phyloP scores from a whole-genome alignment of 805 yeast genomes.

The Tetrapisispora fleetii region DNA sequence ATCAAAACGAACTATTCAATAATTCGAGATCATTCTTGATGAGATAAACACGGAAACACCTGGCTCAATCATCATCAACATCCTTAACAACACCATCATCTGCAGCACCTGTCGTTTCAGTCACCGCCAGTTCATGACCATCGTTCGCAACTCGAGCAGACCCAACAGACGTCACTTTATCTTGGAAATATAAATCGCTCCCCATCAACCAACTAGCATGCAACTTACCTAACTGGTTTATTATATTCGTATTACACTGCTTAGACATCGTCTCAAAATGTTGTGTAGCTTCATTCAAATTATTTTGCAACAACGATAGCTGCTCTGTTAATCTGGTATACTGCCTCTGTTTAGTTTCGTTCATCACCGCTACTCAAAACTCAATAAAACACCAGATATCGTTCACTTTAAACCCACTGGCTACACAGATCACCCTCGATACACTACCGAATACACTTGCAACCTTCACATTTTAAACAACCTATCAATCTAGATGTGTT shows the following conservation, averaged over 20 bases:
- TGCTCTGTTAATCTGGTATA: slow-evolving; percentile 26
- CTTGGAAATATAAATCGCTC: slow-evolving; percentile 21
- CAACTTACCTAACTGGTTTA: slow-evolving; percentile 26
- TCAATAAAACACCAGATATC: neutral
- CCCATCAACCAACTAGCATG: slow-evolving; percentile 28
- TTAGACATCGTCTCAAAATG: slow-evolving; percentile 23
- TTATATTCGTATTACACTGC: slow-evolving; percentile 24
- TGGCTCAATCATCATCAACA: neutral
- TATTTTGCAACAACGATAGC: slow-evolving; percentile 17
- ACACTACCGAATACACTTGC: no score
- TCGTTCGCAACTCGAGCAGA: neutral
- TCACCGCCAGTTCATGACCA: neutral
- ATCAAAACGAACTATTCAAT: neutral
- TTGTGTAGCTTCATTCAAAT: slow-evolving; percentile 18
- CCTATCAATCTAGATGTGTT: no score
- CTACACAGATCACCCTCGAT: no score
- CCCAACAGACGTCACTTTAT: neutral
- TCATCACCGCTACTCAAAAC: slow-evolving; percentile 8
- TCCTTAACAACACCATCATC: neutral
- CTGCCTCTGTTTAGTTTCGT: slow-evolving; percentile 22
- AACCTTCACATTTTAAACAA: no score
- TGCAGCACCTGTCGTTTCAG: neutral
- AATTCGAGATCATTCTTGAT: neutral
- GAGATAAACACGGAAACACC: neutral
- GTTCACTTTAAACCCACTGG: no score